These are phyloP conservation scores for Trapa incisa DNA, from an alignment of 345 rosid species.

Conservation along the genomic window DNA sequence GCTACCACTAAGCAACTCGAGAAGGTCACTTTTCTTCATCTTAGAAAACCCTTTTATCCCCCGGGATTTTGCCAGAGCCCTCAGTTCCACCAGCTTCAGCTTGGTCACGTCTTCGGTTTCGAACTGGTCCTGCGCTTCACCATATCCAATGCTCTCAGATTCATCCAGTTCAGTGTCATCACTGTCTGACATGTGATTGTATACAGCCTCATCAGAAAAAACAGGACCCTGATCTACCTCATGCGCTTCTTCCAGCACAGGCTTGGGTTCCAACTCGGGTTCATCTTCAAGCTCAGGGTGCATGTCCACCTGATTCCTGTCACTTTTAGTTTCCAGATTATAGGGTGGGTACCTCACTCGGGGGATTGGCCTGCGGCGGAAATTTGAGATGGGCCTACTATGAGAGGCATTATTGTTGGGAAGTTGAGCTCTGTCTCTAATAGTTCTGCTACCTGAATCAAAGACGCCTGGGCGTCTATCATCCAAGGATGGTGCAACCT, in stretches of 20 bases:
- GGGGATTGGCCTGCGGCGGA: conserved; percentile 57
- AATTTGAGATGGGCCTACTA: conserved; percentile 67
- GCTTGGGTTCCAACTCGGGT: conserved; percentile 19
- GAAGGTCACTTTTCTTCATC: conserved; percentile 65
- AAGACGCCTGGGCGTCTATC: conserved; percentile 23
- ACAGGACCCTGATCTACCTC: conserved; percentile 21
- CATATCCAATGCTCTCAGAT: conserved; percentile 13
- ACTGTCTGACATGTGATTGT: conserved; percentile 14
- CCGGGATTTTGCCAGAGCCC: conserved; percentile 61
- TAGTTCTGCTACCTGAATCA: conserved; percentile 12
- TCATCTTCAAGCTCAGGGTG: conserved; percentile 22
- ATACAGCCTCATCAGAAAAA: conserved; percentile 15
- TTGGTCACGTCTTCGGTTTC: conserved; percentile 34
- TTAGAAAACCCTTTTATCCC: conserved; percentile 74
- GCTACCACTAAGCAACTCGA: conserved; percentile 37
- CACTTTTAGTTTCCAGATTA: conserved; percentile 33
- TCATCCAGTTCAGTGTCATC: conserved; percentile 12
- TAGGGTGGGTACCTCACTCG: conserved; percentile 36
- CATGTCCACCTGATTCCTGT: conserved; percentile 20
- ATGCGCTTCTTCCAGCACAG: conserved; percentile 16
- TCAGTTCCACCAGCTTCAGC: conserved; percentile 56
- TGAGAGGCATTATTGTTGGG: conserved; percentile 26
- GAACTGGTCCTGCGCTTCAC: conserved; percentile 16
- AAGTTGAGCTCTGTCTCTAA: conserved; percentile 15
- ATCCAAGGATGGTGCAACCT: conserved; percentile 18